phyloP scores from a whole-genome alignment of 1,284 basidiomycete genomes.

The Sanghuangporus baumii region DNA sequence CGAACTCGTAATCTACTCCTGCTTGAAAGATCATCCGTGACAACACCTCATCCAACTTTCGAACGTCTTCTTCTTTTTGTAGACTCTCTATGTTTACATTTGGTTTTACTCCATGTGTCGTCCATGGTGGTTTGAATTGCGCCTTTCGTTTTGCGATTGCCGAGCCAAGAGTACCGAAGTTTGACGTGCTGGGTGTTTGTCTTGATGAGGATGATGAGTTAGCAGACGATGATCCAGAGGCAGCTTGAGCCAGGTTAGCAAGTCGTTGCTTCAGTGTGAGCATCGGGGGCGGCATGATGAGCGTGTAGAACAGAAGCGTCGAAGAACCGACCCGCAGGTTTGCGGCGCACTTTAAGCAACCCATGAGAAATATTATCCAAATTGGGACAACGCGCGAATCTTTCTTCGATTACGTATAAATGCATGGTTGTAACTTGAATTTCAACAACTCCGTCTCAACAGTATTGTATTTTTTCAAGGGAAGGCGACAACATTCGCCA shows the following conservation, averaged over 20 bases:
- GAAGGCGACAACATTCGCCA: neutral
- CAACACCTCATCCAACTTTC: slow-evolving; percentile 59
- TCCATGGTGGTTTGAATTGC: slow-evolving; percentile 25
- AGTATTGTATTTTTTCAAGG: neutral
- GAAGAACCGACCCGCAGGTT: neutral
- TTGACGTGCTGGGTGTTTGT: slow-evolving; percentile 30
- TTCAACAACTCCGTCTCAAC: neutral
- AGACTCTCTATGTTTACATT: neutral
- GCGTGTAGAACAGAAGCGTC: neutral
- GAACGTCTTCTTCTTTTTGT: slow-evolving; percentile 34
- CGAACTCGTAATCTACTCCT: slow-evolving; percentile 81
- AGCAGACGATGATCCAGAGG: slow-evolving; percentile 39
- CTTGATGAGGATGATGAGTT: slow-evolving; percentile 21
- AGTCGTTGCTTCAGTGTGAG: slow-evolving; percentile 53
- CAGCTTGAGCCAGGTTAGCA: slow-evolving; percentile 46
- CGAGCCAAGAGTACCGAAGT: slow-evolving; percentile 35
- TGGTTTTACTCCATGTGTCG: slow-evolving; percentile 19
- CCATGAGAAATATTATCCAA: neutral
- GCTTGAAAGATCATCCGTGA: slow-evolving; percentile 76
- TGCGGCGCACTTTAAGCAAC: neutral
- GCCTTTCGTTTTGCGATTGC: slow-evolving; percentile 25
- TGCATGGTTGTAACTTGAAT: neutral
- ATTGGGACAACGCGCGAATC: neutral
- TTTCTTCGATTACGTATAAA: neutral
- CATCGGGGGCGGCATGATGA: slow-evolving; percentile 13